phyloP scores from a whole-genome alignment of 345 rosid genomes.

The Pistacia vera region DNA sequence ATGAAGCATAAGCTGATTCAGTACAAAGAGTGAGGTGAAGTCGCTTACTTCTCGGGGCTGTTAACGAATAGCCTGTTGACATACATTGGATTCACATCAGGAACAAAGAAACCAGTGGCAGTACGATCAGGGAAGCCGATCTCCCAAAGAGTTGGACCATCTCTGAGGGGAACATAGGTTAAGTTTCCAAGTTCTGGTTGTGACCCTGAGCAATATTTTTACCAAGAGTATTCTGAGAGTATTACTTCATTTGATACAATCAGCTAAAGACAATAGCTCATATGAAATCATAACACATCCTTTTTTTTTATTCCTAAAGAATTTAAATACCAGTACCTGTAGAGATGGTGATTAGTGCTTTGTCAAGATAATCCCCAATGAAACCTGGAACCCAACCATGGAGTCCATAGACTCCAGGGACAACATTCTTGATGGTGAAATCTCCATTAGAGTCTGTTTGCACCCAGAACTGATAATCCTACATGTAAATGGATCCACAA shows the following conservation, averaged over 20 bases:
- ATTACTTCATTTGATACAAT: not conserved
- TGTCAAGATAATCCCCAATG: conserved; percentile 38
- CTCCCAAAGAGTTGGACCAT: conserved; percentile 45
- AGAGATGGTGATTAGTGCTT: conserved; percentile 19
- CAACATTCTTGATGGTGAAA: conserved; percentile 33
- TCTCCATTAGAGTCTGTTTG: conserved; percentile 41
- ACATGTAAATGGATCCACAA: not conserved
- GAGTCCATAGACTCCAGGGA: conserved; percentile 38
- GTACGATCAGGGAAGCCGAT: conserved; percentile 42
- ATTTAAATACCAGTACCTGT: conserved; percentile 22
- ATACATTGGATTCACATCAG: conserved; percentile 39
- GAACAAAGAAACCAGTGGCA: conserved; percentile 35
- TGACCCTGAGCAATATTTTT: conserved; percentile 22
- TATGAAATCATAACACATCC: not conserved
- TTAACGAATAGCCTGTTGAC: conserved; percentile 39
- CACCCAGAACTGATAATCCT: conserved; percentile 46
- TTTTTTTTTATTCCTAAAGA: not conserved
- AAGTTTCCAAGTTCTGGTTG: conserved; percentile 30
- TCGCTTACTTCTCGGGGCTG: conserved; percentile 35
- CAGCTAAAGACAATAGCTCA: not conserved
- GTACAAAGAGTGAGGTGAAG: not conserved
- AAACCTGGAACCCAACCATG: conserved; percentile 48
- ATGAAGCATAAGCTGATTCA: too few species aligned
- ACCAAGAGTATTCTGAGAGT: not conserved
- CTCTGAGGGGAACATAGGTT: conserved; percentile 28